A percentile compares a stretch with the other conserved stretches of the same genome.
Conservation (phyloP, 768 basidiomycete genomes). For the Cystofilobasidium ferigula region DNA sequence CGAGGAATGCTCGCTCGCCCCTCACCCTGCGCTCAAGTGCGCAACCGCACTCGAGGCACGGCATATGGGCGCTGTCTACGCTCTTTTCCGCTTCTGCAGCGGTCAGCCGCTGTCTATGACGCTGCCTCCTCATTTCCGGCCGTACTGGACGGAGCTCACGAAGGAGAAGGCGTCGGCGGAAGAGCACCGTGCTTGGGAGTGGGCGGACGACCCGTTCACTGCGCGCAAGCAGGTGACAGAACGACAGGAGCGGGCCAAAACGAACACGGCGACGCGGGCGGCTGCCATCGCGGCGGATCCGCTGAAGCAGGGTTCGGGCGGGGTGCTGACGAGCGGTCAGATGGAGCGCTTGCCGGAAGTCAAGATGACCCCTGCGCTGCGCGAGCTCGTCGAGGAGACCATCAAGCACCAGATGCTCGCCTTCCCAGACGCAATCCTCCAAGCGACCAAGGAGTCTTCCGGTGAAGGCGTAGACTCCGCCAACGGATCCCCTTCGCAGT, state of each 20-base stretch:
- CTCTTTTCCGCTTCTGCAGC: constrained; percentile 54
- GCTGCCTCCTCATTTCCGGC: constrained; percentile 70
- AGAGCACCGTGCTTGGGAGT: constrained; percentile 73
- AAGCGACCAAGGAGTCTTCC: constrained; percentile 34
- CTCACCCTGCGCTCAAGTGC: constrained; percentile 58
- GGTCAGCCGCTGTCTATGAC: constrained; percentile 41
- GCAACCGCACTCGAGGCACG: constrained; percentile 68
- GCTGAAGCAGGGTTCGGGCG: constrained; percentile 25
- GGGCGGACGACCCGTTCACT: constrained; percentile 71
- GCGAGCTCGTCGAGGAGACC: constrained; percentile 68
- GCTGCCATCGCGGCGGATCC: constrained; percentile 25
- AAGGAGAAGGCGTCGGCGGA: constrained; percentile 56
- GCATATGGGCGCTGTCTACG: constrained; percentile 83
- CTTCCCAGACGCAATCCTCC: constrained; percentile 37
- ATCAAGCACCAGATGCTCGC: constrained; percentile 50
- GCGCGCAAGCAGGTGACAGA: constrained; percentile 57
- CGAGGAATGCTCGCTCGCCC: constrained; percentile 60
- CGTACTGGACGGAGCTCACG: constrained; percentile 73
- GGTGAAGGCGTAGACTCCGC: constrained; percentile 27
- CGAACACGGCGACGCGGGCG: constrained; percentile 28
- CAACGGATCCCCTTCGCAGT: constrained; percentile 24
- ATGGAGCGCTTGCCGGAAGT: constrained; percentile 52
- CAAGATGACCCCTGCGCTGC: constrained; percentile 62
- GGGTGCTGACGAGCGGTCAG: constrained; percentile 27
- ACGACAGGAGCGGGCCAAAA: constrained; percentile 48